Percentiles rank a stretch among this genome's conserved stretches.
Conservation (phyloP, 148 eudicot genomes). For the Salicornia ramosissima region DNA sequence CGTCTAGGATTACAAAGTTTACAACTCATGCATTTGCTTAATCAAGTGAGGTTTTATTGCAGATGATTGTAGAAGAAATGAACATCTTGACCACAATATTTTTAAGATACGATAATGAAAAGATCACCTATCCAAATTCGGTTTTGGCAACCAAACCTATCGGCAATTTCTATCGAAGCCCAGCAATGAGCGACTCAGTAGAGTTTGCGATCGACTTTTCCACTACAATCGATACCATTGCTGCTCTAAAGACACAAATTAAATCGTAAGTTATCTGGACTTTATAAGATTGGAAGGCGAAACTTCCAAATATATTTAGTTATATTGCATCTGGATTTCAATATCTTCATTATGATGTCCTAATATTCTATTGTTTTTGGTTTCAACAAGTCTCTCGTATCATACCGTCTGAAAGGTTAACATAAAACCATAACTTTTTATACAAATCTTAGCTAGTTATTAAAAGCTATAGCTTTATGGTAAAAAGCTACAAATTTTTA, state of each 20-base stretch:
- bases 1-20: too few species aligned
- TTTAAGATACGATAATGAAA: constrained; percentile 68
- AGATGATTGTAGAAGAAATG: constrained; percentile 94
- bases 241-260: constrained; percentile 52
- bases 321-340: neutral
- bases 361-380: too few species aligned
- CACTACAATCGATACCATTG: constrained; percentile 62
- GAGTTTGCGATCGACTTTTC: constrained; percentile 66
- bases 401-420: too few species aligned
- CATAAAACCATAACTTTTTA: too few species aligned
- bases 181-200: constrained; percentile 71
- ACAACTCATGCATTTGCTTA: neutral
- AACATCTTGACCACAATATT: constrained; percentile 85
- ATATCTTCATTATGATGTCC: neutral
- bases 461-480: too few species aligned
- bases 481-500: too few species aligned
- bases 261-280: constrained; percentile 35
- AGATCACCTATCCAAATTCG: constrained; percentile 69
- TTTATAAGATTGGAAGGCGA: neutral
- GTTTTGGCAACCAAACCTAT: constrained; percentile 72
- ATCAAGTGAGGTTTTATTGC: constrained; percentile 12
- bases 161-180: constrained; percentile 79
- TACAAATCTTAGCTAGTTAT: too few species aligned
- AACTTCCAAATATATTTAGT: neutral
- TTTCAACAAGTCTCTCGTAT: too few species aligned